Percentiles rank a stretch among this genome's conserved stretches.
Conservation (phyloP, 148 eudicot species). For the Silene uniflora region DNA sequence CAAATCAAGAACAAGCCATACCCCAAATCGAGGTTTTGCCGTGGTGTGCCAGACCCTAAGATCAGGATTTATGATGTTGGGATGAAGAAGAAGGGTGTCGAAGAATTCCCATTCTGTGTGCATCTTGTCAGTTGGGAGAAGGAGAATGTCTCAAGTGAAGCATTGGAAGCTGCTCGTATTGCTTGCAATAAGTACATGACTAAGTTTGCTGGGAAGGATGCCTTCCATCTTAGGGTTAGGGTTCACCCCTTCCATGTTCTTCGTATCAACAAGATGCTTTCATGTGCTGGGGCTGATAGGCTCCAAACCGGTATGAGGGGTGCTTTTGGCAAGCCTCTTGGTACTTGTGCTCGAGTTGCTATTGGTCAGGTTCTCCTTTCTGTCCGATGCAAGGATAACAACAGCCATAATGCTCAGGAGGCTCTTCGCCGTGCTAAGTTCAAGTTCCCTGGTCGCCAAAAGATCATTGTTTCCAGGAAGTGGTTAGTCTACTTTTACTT, state of each 20-base stretch:
- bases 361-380: slow-evolving; percentile 43
- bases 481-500: slow-evolving; percentile 25
- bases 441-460: slow-evolving; percentile 49
- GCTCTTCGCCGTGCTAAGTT: slow-evolving; percentile 46
- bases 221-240: slow-evolving; percentile 40
- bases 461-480: slow-evolving; percentile 40
- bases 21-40: slow-evolving; percentile 43
- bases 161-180: slow-evolving; percentile 41
- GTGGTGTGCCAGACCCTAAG: slow-evolving; percentile 45
- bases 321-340: slow-evolving; percentile 40
- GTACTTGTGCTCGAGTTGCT: slow-evolving; percentile 38
- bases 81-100: slow-evolving; percentile 39
- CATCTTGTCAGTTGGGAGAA: slow-evolving; percentile 54
- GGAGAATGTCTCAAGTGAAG: slow-evolving; percentile 46
- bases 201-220: slow-evolving; percentile 38
- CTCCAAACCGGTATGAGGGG: slow-evolving; percentile 46
- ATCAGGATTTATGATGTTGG: slow-evolving; percentile 45
- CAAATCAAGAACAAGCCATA: slow-evolving; percentile 51
- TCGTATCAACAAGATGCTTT: slow-evolving; percentile 47
- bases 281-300: slow-evolving; percentile 47
- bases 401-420: slow-evolving; percentile 35
- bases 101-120: slow-evolving; percentile 37
- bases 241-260: slow-evolving; percentile 43
- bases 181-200: slow-evolving; percentile 43
- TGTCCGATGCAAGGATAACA: slow-evolving; percentile 37